Conservation (phyloP, 225 moss, liverwort and hornwort species). For the Pleurozium schreberi region DNA sequence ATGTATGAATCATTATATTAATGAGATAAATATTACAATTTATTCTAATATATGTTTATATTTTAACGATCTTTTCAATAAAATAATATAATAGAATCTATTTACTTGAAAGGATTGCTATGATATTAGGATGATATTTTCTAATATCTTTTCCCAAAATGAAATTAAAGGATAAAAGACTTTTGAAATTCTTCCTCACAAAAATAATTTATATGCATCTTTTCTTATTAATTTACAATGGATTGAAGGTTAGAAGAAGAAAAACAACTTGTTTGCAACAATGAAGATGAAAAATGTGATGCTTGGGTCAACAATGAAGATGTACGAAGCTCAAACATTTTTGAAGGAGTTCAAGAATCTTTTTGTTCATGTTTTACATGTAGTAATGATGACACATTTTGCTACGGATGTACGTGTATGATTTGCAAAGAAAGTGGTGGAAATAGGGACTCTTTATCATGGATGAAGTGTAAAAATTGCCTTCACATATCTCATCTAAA, state of each 20-base stretch:
- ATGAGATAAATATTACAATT: neutral
- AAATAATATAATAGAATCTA: neutral
- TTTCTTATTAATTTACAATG: neutral
- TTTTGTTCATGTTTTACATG: constrained; percentile 40
- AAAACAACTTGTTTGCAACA: constrained; percentile 13
- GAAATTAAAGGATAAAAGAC: neutral
- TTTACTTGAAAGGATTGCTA: neutral
- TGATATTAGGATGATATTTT: neutral
- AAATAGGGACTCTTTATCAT: constrained; percentile 1
- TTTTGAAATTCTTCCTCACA: neutral
- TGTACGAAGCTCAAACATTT: neutral
- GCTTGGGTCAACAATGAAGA: constrained; percentile 8
- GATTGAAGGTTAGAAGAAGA: constrained; percentile 29
- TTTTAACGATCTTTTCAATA: too few species aligned
- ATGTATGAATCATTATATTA: constrained; percentile 4
- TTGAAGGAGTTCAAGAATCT: neutral
- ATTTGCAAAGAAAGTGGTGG: constrained; percentile 25
- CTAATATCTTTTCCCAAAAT: neutral
- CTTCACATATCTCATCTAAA: constrained; percentile 22
- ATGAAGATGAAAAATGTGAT: constrained; percentile 19
- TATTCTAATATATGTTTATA: too few species aligned
- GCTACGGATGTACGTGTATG: constrained; percentile 39
- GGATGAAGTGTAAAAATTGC: constrained; percentile 34
- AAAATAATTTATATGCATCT: neutral
- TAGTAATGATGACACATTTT: constrained; percentile 16